Base-by-base conservation (phyloP, 2,329 filamentous ascomycete genomes). In the Fusarium chuoi region DNA sequence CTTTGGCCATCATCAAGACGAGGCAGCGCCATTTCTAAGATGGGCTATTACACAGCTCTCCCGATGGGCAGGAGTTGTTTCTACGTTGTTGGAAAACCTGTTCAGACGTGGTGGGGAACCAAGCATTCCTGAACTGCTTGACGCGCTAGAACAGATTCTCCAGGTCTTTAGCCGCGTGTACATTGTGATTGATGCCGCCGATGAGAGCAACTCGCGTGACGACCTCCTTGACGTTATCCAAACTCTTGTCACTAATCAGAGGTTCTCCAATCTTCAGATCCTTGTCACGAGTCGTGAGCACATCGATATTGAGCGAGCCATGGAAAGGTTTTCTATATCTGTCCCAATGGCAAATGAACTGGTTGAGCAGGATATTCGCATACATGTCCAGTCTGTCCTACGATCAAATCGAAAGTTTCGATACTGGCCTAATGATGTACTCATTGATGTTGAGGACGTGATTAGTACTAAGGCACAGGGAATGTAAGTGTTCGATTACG, bases 21-120 rank as follows among this genome's bases (percentile, higher is more conserved):
- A 59, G 20, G 2, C 56, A 2, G 11, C 10, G 0, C 44, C 42
- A 0, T 38, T 59, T 36, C 20, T 59, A 1, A 22, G 20, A n/a
- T 59, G 24, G 24, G 11, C 22, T 5, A 48, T 59, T 3, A 12
- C 20, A 8, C 42, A 49, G 24, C 33, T 59, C 1, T 59, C 35
- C 1, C 56, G 33, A 0, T 6, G 2, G 1, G 42, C 20, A 8
- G 7, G 0, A 0, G 14, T 48, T 5, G 3, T 46, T 5, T 48
- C 55, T 1, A 22, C 17, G 4, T 3, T 36, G 0, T 9, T 8
- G 2, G 14, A 38, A 5, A 6, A 59, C 3, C 14, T 59, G 2
- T 48, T 1, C 5, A 18, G 0, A 5, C 20, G 17, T 0, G 28
- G 28, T 0, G 3, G 7, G 4, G 42, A 59, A 6, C 56, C 56